These are phyloP conservation scores for Lachancea cidri DNA, from an alignment of 805 yeast genomes.

Conservation along the genomic window DNA sequence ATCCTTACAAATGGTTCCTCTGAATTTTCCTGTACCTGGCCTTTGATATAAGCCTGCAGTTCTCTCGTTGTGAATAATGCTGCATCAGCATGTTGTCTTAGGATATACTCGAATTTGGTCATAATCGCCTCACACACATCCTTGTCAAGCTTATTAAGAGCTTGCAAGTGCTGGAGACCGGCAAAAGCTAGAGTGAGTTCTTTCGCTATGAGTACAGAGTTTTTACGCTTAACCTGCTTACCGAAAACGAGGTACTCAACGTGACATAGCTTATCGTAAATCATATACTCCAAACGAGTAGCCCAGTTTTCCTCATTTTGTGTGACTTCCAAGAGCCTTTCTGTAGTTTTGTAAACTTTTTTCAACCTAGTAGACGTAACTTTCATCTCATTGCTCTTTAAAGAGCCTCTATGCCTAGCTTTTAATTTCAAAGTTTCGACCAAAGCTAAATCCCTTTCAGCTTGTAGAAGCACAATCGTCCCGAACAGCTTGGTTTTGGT, in stretches of 20 bases:
- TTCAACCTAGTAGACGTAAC: conserved; percentile 63
- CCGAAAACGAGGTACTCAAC: conserved; percentile 37
- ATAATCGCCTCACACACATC: conserved; percentile 19
- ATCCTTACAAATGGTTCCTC: conserved; percentile 36
- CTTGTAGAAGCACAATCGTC: conserved; percentile 53
- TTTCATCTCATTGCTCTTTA: conserved; percentile 34
- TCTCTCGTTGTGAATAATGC: conserved; percentile 20
- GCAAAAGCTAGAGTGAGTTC: conserved; percentile 25
- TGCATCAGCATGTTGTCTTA: conserved; percentile 26
- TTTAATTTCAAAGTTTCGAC: conserved; percentile 28
- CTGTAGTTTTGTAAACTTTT: conserved; percentile 46
- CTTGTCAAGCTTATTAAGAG: conserved; percentile 14
- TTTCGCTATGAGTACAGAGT: conserved; percentile 17
- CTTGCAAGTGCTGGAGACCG: conserved; percentile 18
- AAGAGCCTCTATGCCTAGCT: conserved; percentile 25
- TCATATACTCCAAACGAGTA: conserved; percentile 35
- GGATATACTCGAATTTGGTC: conserved; percentile 25
- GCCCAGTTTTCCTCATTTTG: conserved; percentile 36
- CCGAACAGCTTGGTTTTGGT: conserved; percentile 47
- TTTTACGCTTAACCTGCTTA: conserved; percentile 22
- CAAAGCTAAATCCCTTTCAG: conserved; percentile 60
- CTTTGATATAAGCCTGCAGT: conserved; percentile 19
- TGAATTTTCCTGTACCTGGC: conserved; percentile 12
- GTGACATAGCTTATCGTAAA: conserved; percentile 44
- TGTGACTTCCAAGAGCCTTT: conserved; percentile 40